Evolutionary conservation across 169 alveolate genomes (phyloP).

Genomic region (Blepharisma undulans): DNA sequence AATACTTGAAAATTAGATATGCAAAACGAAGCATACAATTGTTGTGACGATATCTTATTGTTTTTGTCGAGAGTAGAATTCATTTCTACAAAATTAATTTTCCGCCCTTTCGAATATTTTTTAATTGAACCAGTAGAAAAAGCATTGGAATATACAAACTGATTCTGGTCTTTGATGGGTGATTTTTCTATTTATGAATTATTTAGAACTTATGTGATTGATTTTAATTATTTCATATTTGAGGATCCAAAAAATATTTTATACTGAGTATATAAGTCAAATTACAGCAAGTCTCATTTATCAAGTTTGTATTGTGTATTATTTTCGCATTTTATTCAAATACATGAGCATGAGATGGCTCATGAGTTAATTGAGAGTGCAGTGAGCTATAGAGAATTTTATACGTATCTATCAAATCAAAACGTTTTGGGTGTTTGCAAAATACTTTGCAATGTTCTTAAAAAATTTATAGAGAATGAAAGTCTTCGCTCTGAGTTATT

Average conservation of each 20-base stretch:
- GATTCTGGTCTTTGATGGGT: not conserved
- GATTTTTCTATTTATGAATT: no score
- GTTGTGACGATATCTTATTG: not conserved
- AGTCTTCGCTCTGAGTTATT: no score
- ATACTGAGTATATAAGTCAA: not conserved
- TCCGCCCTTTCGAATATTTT: not conserved
- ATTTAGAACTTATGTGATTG: not conserved
- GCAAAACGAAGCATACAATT: not conserved
- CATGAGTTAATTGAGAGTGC: not conserved
- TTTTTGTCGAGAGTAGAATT: not conserved
- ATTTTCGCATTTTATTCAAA: not conserved
- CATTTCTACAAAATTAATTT: not conserved
- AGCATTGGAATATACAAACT: not conserved
- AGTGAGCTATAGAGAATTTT: not conserved
- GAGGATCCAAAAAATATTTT: not conserved
- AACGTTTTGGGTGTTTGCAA: not conserved
- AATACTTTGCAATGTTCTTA: not conserved
- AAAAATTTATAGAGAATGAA: not conserved
- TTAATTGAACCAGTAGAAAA: not conserved
- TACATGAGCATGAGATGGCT: not conserved
- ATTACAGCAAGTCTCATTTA: not conserved
- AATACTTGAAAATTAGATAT: no score
- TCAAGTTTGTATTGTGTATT: not conserved
- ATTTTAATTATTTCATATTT: no score
- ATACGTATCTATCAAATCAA: not conserved